Evolutionary conservation across 768 basidiomycete species (phyloP), one percentile per base, ranked within the genome.

Genomic region (Mycena polygramma): DNA sequence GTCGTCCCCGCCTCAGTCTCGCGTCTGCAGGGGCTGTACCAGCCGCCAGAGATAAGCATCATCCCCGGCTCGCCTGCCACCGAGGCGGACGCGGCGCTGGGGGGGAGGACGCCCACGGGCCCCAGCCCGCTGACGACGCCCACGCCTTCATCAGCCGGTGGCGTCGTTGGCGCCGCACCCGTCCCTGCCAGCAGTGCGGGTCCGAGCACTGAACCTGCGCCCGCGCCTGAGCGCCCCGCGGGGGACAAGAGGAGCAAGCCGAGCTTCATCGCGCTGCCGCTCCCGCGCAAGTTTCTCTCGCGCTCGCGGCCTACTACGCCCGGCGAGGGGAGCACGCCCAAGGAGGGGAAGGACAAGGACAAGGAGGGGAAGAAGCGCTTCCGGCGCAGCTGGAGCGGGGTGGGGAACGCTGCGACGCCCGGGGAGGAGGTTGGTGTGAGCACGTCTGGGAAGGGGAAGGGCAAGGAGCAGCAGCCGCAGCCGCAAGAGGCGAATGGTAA

Each of bases 291-390:
- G 48, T 73, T 73, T 30, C 17, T 70, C 30, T 57, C 60, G 13
- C 49, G 69, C 17, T 73, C 72, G 57, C 55, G 72, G 55, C 69
- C 72, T 19, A 64, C 61, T 52, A 73, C 72, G 39, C 73, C 70
- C n/a, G 74, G 74, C 7, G 74, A 76, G 49, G 74, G 37, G 67
- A 70, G 14, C 46, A 57, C 76, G 6, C 64, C 51, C 30, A 77
- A 71, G 46, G 79, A 66, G 17, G 6, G 1, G 20, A 71, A 77
- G 6, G 68, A n/a, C n/a, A n/a, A 30, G 30, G 30, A 53, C 41
- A 77, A 71, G 53, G 80, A 67, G 43, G 67, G 77, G 57, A 76
- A 73, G 69, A 78, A 71, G 67, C 70, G 75, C 22, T 79, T 80
- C 65, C 74, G 76, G 30, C 73, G 74, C 53, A 78, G 77, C 17